Evolutionary conservation across 768 basidiomycete genomes (phyloP).

Genomic region (Phaffia australis): DNA sequence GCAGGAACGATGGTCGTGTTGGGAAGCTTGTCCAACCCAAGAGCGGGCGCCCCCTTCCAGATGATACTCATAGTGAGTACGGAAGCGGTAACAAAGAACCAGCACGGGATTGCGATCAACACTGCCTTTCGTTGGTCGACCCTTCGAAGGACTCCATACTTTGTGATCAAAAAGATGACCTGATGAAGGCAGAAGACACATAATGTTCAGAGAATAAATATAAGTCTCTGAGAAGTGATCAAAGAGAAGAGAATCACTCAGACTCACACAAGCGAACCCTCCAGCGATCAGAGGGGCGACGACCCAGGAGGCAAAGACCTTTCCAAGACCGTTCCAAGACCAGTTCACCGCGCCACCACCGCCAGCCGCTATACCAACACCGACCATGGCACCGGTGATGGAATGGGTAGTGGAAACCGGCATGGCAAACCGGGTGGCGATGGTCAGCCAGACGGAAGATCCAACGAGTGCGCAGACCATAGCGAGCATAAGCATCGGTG

Average conservation of each 20-base stretch:
- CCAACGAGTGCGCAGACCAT: conserved; percentile 30
- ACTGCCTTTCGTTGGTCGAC: conserved; percentile 36
- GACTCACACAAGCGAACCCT: not conserved
- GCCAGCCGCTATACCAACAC: conserved; percentile 41
- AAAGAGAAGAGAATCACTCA: not conserved
- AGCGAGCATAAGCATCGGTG: conserved; percentile 41
- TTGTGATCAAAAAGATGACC: conserved; percentile 37
- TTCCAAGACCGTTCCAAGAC: conserved; percentile 41
- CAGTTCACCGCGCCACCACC: conserved; percentile 39
- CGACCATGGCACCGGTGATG: conserved; percentile 41
- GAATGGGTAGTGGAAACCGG: conserved; percentile 44
- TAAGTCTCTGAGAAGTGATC: not conserved
- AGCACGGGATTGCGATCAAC: conserved; percentile 34
- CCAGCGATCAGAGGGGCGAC: not conserved
- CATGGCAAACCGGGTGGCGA: conserved; percentile 38
- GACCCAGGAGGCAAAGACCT: conserved; percentile 7
- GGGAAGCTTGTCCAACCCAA: conserved; percentile 37
- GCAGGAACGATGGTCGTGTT: conserved; percentile 35
- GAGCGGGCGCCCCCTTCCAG: conserved; percentile 41
- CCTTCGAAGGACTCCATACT: conserved; percentile 37
- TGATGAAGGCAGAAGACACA: not conserved
- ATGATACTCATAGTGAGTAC: conserved; percentile 41
- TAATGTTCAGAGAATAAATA: conserved; percentile 37
- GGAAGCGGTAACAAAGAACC: conserved; percentile 31
- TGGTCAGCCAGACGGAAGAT: conserved; percentile 35